These are phyloP conservation scores for Quillaja saponaria DNA, from an alignment of 306 rosid genomes.

Conservation along the genomic window DNA sequence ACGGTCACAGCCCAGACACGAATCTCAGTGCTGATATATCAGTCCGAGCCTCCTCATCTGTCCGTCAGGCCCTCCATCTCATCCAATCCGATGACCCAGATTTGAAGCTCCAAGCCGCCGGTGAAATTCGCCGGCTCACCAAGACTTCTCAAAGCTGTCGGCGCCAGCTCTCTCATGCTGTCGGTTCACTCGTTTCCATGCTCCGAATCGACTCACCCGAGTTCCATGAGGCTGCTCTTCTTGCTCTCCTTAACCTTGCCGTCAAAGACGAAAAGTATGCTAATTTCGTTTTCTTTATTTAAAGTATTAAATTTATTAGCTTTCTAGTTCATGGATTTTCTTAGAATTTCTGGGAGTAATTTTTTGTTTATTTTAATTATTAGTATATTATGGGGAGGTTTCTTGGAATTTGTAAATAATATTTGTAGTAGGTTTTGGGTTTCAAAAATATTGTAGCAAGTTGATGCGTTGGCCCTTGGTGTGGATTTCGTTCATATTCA, in stretches of 20 bases:
- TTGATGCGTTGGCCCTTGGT: neutral
- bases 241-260: slow-evolving; percentile 95
- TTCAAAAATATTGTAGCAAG: neutral
- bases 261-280: slow-evolving; percentile 88
- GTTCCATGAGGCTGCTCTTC: slow-evolving; percentile 71
- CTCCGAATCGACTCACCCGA: slow-evolving; percentile 62
- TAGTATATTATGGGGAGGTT: neutral
- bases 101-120: slow-evolving; percentile 63
- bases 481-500: neutral
- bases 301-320: no score
- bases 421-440: slow-evolving; percentile 2
- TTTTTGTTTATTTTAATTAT: neutral
- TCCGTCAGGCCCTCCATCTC: slow-evolving; percentile 63
- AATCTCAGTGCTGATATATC: no score
- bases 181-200: slow-evolving; percentile 69
- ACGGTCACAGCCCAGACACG: no score
- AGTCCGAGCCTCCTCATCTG: slow-evolving; percentile 37
- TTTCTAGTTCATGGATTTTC: neutral
- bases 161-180: slow-evolving; percentile 68
- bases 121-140: slow-evolving; percentile 83
- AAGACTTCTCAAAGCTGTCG: slow-evolving; percentile 89
- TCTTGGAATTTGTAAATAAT: neutral
- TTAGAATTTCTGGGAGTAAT: neutral
- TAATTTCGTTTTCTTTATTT: neutral
- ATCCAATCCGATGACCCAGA: slow-evolving; percentile 60